Base-by-base conservation (phyloP, 306 rosid genomes). In the Prinsepia uniflora region DNA sequence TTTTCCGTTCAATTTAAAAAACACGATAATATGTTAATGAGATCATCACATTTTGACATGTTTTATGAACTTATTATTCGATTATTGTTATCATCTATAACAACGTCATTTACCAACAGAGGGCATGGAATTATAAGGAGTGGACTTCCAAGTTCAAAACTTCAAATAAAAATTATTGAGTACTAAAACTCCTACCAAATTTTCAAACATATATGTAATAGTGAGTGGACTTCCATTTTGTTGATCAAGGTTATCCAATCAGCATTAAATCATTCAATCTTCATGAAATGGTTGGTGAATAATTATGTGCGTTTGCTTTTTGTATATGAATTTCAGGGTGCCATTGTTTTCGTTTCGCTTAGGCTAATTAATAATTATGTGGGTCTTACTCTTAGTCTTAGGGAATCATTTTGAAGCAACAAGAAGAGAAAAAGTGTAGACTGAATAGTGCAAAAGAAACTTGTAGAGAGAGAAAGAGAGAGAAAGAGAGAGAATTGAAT, bases 351-450 rank as follows among this genome's bases (percentile, higher is more conserved):
- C 72, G 48, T 74, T 80, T 67, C 63, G 81, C 72, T 75, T 88
- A 71, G 65, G 71, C 76, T 76, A 87, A 79, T 64, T 3, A 30
- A 30, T 30, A 30, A 30, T 30, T 30, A 30, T 30, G 36, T 30
- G 36, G 36, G 36, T 30, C 36, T 30, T 30, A 30, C 36, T 30
- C 89, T 87, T 92, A 91, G 88, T 76, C 84, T 76, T 78, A 36
- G 69, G 81, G 74, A 85, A 91, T 89, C 82, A 89, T 89, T 30
- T 81, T 79, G 69, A 72, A 83, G 88, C 84, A 76, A 79, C 22
- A 77, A 81, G 84, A 10, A 55, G 62, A 58, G 61, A 78, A 73
- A 74, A 83, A 66, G 83, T 65, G 81, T 67, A 69, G 49, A 70
- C 76, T 81, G 77, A 76, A 83, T 80, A 81, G 79, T 80, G 83